Base-by-base conservation (phyloP, 345 rosid species). In the Cardiospermum halicacabum region DNA sequence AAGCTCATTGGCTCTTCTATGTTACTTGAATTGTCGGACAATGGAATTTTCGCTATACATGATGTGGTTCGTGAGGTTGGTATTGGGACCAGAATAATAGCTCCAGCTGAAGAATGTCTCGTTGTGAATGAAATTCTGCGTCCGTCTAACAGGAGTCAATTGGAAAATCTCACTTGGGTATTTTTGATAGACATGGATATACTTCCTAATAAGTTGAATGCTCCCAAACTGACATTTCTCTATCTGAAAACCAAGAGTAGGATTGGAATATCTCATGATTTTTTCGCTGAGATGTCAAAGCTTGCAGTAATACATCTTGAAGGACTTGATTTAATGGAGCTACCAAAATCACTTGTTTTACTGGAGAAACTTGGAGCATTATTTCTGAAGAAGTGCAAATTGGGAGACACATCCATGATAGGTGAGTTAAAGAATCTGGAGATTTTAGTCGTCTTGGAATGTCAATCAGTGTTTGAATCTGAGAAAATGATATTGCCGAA, bases 141-240 rank as follows among this genome's bases (percentile, higher is more conserved):
- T 36, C 60, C 19, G 4, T n/a, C n/a, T n/a, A n/a, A n/a, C n/a
- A 45, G 24, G 15, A 61, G 51, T 62, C 58, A 22, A 11, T 13
- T 15, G 10, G 42, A 11, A 30, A 54, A 67, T 56, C 21, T 48
- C 22, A 25, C 57, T n/a, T 26, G 65, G 10, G 49, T 71, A 9
- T 42, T 36, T 15, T 42, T 60, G 2, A 31, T 0, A 1, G 0
- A 63, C 3, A 25, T 58, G 7, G 21, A 13, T 24, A 53, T 19
- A 24, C 58, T 74, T 47, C 70, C 66, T 19, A 39, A 50, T 9
- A 39, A 1, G 30, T 27, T 60, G 1, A 15, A 64, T 2, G 65
- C 62, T 1, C 79, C 79, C 3, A 28, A 75, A 12, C 32, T 67
- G 0, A 9, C 27, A 42, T 60, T 51, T 9, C 58, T 75, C 11